Conservation (phyloP, 768 basidiomycete genomes). For the Royoungia palumana region DNA sequence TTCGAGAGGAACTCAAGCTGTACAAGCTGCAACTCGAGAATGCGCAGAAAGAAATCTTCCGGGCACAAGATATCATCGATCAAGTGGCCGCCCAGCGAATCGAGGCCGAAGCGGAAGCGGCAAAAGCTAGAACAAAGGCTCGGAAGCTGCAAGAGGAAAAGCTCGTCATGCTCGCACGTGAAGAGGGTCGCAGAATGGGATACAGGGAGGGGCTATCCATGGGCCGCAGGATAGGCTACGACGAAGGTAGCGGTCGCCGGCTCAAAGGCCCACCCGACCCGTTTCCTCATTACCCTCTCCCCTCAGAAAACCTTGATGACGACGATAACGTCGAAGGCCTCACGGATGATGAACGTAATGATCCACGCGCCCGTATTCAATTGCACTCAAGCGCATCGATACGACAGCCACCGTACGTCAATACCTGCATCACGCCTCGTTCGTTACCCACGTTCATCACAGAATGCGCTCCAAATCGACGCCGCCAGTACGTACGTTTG, state of each 20-base stretch:
- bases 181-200: conserved; percentile 42
- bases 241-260: conserved; percentile 25
- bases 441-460: conserved; percentile 12
- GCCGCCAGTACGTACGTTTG: conserved; percentile 24
- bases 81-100: conserved; percentile 40
- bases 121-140: conserved; percentile 43
- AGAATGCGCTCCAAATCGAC: conserved; percentile 28
- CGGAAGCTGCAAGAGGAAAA: conserved; percentile 42
- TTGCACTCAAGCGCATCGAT: conserved; percentile 15
- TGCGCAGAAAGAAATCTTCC: conserved; percentile 43
- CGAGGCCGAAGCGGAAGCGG: conserved; percentile 45
- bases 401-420: conserved; percentile 26
- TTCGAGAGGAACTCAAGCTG: conserved; percentile 41
- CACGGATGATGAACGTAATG: conserved; percentile 22
- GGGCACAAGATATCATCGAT: conserved; percentile 42
- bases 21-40: conserved; percentile 46
- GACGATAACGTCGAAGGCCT: conserved; percentile 13
- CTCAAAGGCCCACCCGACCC: conserved; percentile 8
- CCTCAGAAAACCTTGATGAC: conserved; percentile 11
- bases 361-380: conserved; percentile 12
- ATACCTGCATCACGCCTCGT: neutral
- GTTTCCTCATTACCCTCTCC: conserved; percentile 10
- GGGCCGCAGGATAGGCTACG: conserved; percentile 29
- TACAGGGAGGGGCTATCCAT: conserved; percentile 40
- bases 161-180: conserved; percentile 38